Base-by-base conservation (phyloP, 2,329 filamentous ascomycete species). In the Chaetothyriales sp. region DNA sequence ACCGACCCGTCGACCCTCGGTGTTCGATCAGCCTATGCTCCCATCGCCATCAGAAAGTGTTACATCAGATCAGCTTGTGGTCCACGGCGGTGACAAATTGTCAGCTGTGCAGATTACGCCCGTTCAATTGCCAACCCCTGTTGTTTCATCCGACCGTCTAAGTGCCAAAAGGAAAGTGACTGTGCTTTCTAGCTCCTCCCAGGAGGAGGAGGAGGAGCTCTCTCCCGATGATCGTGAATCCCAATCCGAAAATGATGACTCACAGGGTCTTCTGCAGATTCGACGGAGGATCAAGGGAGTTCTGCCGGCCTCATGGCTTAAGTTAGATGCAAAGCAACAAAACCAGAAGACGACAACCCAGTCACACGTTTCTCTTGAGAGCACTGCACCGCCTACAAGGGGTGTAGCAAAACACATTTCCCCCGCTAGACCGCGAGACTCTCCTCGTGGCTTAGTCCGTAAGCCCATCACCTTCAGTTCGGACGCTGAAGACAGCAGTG, bases 251-350 rank as follows among this genome's bases (percentile, higher is more conserved):
- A 52, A 46, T 18, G 58, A 60, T 33, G 61, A 61, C 4, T 53
- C 58, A 20, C 58, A 61, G 50, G 51, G 58, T 25, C 56, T 73
- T 9, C 62, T 63, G 54, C 58, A 54, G 22, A 56, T 69, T 10
- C 65, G 69, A 47, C 68, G 69, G 25, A 67, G 59, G 48, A 73
- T 73, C 10, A 69, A 69, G 53, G 73, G 73, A 22, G 72, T 75
- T 20, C 63, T 75, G 20, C 73, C 73, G 18, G 73, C 73, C 5
- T 75, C 73, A 20, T 74, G 58, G 63, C 52, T 60, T 46, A 54
- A 55, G 54, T 48, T 60, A 18, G 54, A 59, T 51, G 29, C 57
- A 50, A 51, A 48, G 50, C 25, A 58, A 44, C 47, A 56, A 50
- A 49, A 53, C 45, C 33, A 44, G 5, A 47, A 43, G 4, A 54